Percentiles rank a stretch among this genome's conserved stretches.
phyloP scores from a whole-genome alignment of 768 basidiomycete species.

The Russula virescens region DNA sequence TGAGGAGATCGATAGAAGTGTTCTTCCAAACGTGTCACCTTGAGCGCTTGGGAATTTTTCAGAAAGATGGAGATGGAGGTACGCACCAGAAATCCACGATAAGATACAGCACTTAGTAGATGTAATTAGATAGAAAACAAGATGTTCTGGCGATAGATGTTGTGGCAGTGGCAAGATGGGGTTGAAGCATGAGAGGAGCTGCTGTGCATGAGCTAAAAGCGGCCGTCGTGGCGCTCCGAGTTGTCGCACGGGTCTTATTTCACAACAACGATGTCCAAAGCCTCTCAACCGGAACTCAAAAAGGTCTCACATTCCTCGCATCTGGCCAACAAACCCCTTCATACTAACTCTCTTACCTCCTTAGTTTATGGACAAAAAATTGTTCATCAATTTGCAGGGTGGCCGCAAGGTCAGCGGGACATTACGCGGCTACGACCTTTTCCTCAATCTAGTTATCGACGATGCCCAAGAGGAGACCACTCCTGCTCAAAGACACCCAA shows the following conservation, averaged over 20 bases:
- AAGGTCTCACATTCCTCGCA: conserved; percentile 56
- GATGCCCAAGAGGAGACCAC: conserved; percentile 89
- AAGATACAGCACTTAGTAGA: background rate
- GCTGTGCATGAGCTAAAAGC: conserved; percentile 3
- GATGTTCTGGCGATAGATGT: conserved; percentile 6
- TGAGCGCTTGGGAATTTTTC: background rate
- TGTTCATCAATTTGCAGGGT: conserved; percentile 91
- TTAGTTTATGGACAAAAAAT: conserved; percentile 98
- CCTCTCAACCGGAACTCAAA: conserved; percentile 95
- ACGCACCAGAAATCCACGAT: background rate
- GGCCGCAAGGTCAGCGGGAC: conserved; percentile 94
- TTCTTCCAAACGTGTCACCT: conserved; percentile 3
- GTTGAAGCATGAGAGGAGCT: background rate
- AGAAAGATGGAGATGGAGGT: background rate
- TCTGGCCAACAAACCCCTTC: background rate
- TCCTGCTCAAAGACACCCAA: conserved; percentile 82
- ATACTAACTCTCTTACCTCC: conserved; percentile 1
- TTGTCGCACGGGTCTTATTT: no score
- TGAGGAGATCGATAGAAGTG: conserved; percentile 24
- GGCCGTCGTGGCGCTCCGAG: background rate
- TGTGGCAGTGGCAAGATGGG: background rate
- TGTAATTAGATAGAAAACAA: background rate
- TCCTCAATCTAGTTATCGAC: conserved; percentile 96
- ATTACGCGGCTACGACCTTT: conserved; percentile 95
- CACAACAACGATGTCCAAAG: conserved; percentile 66